Percentiles rank a stretch among this genome's conserved stretches.
phyloP scores from a whole-genome alignment of 805 yeast genomes.

The Candida parachauliodes region DNA sequence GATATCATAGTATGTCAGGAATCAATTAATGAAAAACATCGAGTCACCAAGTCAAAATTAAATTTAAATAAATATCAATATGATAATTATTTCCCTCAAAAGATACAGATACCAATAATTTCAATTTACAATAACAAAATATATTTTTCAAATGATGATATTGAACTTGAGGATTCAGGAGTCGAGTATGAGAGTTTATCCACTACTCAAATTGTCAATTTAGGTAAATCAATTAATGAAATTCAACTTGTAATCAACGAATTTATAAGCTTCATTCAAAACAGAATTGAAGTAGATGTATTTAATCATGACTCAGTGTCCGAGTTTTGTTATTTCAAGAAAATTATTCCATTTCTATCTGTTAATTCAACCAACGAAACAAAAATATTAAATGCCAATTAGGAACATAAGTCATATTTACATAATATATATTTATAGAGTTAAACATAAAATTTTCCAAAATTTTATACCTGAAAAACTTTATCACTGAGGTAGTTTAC shows the following conservation, averaged over 20 bases:
- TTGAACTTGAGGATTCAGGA: slow-evolving; percentile 7
- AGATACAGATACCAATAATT: slow-evolving; percentile 26
- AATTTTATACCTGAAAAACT: no score
- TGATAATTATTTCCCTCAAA: slow-evolving; percentile 15
- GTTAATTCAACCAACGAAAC: slow-evolving; percentile 30
- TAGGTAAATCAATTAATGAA: slow-evolving; percentile 52
- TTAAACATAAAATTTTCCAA: no score
- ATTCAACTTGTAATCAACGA: slow-evolving; percentile 47
- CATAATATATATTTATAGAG: no score
- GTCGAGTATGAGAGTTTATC: not conserved
- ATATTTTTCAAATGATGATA: slow-evolving; percentile 30
- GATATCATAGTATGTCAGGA: slow-evolving; percentile 44
- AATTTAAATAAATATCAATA: not conserved
- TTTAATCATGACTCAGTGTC: slow-evolving; percentile 18
- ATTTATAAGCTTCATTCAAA: slow-evolving; percentile 38
- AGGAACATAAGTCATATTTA: not conserved
- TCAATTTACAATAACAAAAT: slow-evolving; percentile 25
- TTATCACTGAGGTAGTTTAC: no score
- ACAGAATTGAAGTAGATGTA: slow-evolving; percentile 27
- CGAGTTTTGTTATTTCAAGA: slow-evolving; percentile 33
- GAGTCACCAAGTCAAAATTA: slow-evolving; percentile 11
- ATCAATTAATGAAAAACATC: slow-evolving; percentile 29
- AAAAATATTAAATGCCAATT: slow-evolving; percentile 27
- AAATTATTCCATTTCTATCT: slow-evolving; percentile 37
- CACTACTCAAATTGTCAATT: slow-evolving; percentile 20